These are phyloP conservation scores for Linum usitatissimum DNA, from an alignment of 345 rosid species.

Conservation along the genomic window DNA sequence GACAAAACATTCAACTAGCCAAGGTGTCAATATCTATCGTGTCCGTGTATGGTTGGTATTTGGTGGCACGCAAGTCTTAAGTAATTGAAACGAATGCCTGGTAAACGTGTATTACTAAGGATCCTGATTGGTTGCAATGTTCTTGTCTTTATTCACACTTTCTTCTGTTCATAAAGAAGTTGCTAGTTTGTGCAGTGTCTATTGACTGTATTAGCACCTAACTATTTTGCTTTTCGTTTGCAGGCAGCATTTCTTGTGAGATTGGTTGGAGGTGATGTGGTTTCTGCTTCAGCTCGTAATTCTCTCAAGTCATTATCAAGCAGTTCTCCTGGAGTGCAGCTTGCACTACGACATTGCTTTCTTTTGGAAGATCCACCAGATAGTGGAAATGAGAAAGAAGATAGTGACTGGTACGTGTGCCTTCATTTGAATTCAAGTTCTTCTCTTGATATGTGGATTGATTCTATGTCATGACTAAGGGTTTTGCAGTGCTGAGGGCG, in stretches of 20 bases:
- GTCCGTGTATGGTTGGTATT: no score
- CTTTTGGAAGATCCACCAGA: conserved; percentile 85
- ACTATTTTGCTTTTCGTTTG: conserved; percentile 7
- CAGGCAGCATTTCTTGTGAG: conserved; percentile 71
- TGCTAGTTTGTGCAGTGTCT: no score
- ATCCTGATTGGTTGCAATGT: no score
- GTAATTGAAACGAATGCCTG: no score
- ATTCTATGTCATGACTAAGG: conserved; percentile 21
- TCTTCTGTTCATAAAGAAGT: no score
- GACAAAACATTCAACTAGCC: no score
- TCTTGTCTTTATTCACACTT: no score
- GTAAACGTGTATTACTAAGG: no score
- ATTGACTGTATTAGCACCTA: no score
- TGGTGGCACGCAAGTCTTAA: no score
- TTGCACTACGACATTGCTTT: conserved; percentile 81
- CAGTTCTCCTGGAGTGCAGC: conserved; percentile 49
- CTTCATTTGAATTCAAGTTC: conserved; percentile 3
- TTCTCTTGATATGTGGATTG: conserved; percentile 13
- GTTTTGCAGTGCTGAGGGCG: conserved; percentile 39
- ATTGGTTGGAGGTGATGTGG: conserved; percentile 55
- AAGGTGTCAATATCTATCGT: no score
- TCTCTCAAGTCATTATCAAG: conserved; percentile 54
- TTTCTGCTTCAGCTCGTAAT: conserved; percentile 57
- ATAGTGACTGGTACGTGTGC: conserved; percentile 42
- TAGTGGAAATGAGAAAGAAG: conserved; percentile 36